phyloP scores from a whole-genome alignment of 257 asterid species.

The Perilla frutescens region DNA sequence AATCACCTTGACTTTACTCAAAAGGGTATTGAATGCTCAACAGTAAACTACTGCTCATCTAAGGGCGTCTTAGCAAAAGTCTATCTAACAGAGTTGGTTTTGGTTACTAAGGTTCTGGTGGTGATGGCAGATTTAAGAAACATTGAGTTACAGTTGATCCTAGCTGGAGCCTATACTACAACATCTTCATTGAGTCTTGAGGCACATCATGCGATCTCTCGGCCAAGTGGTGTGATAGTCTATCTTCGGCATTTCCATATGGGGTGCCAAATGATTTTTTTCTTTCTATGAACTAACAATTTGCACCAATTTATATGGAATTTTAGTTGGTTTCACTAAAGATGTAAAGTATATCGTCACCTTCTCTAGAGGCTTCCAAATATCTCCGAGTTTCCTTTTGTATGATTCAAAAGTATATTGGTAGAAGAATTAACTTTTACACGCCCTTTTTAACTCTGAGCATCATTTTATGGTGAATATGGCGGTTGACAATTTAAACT shows the following conservation, averaged over 20 bases:
- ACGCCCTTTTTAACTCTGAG: neutral
- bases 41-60: too few species aligned
- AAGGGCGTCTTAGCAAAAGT: too few species aligned
- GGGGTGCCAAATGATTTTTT: neutral
- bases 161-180: neutral
- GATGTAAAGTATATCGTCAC: neutral
- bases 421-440: neutral
- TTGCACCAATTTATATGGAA: neutral
- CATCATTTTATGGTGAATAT: neutral
- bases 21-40: too few species aligned
- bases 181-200: neutral
- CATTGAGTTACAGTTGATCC: neutral
- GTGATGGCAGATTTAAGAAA: neutral
- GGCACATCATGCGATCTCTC: conserved; percentile 19
- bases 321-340: neutral
- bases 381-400: neutral
- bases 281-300: conserved; percentile 4
- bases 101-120: too few species aligned
- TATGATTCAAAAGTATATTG: neutral
- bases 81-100: too few species aligned
- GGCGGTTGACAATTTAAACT: neutral
- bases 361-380: neutral
- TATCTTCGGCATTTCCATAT: conserved; percentile 21
- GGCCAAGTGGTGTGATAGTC: neutral
- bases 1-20: neutral